Evolutionary conservation across 2,329 filamentous ascomycete species (phyloP).

Genomic region (Fusarium newnesense): DNA sequence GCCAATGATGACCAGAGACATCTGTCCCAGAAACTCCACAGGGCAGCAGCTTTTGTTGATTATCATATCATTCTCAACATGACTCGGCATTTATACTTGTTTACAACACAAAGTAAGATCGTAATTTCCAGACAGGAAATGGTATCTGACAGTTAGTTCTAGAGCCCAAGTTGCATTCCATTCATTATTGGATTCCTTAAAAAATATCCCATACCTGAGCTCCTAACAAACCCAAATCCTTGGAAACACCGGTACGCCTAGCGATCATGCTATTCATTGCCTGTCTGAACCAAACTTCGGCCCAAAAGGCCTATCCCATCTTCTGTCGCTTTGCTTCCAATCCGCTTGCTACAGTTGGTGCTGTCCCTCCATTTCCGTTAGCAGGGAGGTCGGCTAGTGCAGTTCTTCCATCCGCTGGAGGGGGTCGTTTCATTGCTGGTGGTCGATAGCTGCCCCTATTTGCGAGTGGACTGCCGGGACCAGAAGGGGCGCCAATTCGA

Average conservation of each 20-base stretch:
- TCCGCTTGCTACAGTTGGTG: constrained; percentile 39
- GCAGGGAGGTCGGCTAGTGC: constrained; percentile 63
- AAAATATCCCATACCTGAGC: constrained; percentile 36
- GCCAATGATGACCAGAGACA: background rate
- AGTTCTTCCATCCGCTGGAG: constrained; percentile 52
- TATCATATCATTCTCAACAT: background rate
- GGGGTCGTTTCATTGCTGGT: constrained; percentile 66
- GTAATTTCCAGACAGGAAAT: constrained; percentile 6
- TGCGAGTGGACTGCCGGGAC: constrained; percentile 63
- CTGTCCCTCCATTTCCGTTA: constrained; percentile 50
- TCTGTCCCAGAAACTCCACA: background rate
- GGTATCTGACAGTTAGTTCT: background rate
- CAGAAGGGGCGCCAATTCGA: constrained; percentile 68
- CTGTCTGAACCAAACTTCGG: background rate
- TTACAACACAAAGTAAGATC: background rate
- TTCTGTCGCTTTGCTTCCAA: constrained; percentile 65
- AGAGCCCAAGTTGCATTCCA: constrained; percentile 7
- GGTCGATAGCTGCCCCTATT: constrained; percentile 70
- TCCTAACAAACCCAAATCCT: constrained; percentile 28
- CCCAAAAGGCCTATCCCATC: constrained; percentile 46
- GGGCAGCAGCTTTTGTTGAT: background rate
- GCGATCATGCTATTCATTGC: constrained; percentile 12
- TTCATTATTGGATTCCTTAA: constrained; percentile 14
- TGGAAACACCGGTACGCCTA: constrained; percentile 29
- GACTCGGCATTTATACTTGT: background rate